Evolutionary conservation across 495 filamentous ascomycete species (phyloP), one percentile per base, ranked within the genome.

Genomic region (Aspergillus nanangensis): DNA sequence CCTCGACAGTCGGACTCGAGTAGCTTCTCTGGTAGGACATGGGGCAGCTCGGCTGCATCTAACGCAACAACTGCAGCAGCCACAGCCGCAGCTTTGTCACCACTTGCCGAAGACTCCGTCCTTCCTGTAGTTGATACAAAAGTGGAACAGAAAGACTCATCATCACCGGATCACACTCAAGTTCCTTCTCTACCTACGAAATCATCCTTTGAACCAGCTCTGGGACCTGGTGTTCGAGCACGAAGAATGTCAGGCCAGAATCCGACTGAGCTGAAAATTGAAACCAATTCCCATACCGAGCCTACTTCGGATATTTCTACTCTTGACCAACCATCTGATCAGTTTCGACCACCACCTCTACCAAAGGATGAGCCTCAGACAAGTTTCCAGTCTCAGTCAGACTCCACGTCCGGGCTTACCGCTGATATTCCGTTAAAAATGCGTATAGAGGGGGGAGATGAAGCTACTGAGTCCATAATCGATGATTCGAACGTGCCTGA

Each of bases 1-100:
- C 92, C 92, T 27, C 80, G 92, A 45, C 88, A 95, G 58, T 94
- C 91, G 2, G 87, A 86, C 56, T 95, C 89, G 0, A 96, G 89
- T 66, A 83, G 83, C 13, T 80, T 88, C 52, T 92, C 89, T 11
- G 82, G 82, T 37, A 81, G 84, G 38, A 93, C 89, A 5, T 95
- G 89, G 88, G 84, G 88, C 55, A 95, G 86, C 66, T 94, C 91
- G 14, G 77, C 79, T 56, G 82, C 79, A 19, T 94, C 89, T 5
- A 87, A 89, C 41, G 79, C 85, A 17, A 87, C 84, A 8, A 88
- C 86, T 19, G 21, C 21, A 1, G 77, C 80, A 19, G 83, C 81
- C 9, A 87, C 80, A 19, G 83, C 81, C 8, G 87, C 80, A 27
- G 75, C 79, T 13, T 60, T 96, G 39, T 87, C 88, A 2, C 86